Evolutionary conservation across 2,329 filamentous ascomycete genomes (phyloP).

Genomic region (Diplodia intermedia): DNA sequence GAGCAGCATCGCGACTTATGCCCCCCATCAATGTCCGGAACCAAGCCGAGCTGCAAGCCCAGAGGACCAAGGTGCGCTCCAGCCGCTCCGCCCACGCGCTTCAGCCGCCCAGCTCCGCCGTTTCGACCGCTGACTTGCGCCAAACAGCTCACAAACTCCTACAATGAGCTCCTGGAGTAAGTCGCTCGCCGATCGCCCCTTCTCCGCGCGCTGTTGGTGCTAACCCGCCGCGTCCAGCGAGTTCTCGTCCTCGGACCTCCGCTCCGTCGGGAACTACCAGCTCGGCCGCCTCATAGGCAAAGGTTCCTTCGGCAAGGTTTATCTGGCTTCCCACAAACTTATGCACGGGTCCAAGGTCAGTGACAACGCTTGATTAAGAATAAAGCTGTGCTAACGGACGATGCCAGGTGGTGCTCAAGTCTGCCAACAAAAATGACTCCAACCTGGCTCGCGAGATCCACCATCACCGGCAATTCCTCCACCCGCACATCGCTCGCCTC

Average conservation of each 20-base stretch:
- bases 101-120: conserved; percentile 17
- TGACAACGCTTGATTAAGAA: conserved; percentile 30
- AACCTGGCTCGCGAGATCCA: conserved; percentile 98
- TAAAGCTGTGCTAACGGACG: conserved; percentile 32
- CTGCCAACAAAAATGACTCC: conserved; percentile 91
- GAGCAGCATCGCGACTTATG: conserved; percentile 31
- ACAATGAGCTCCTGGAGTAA: conserved; percentile 94
- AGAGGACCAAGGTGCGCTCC: conserved; percentile 62
- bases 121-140: conserved; percentile 28
- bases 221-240: conserved; percentile 65
- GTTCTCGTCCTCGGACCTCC: conserved; percentile 89
- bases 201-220: conserved; percentile 32
- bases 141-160: conserved; percentile 88
- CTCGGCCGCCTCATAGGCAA: conserved; percentile 93
- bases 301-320: conserved; percentile 98
- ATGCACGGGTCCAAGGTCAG: conserved; percentile 95
- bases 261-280: conserved; percentile 92
- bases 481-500: conserved; percentile 93
- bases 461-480: conserved; percentile 96
- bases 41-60: conserved; percentile 65
- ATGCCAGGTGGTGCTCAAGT: conserved; percentile 91
- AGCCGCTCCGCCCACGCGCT: conserved; percentile 15
- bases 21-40: conserved; percentile 48
- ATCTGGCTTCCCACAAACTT: conserved; percentile 93
- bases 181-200: conserved; percentile 44